Base-by-base conservation (phyloP, 257 asterid species). In the Plantago elongata region DNA sequence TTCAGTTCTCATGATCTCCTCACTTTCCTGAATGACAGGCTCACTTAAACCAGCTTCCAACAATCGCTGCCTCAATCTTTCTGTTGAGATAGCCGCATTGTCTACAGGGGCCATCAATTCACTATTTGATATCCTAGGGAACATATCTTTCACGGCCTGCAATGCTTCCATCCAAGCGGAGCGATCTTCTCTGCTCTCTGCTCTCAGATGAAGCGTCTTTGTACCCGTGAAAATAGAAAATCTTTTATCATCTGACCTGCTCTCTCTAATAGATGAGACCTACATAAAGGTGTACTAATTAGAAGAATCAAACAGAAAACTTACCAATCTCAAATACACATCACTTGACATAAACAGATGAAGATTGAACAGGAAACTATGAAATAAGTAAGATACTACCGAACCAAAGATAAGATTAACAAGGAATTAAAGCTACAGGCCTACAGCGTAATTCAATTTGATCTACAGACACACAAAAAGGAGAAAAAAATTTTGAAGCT, bases 201-300 rank as follows among this genome's bases (percentile, higher is more conserved):
- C 95, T 81, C 95, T 86, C 61, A 92, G 73, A 72, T 84, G 97
- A 69, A 92, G 84, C 75, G 81, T 86, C 83, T 89, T 92, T 34
- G 99, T 92, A 61, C 99, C 99, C 57, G 99, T 89, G 57, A 84
- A 89, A 51, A 92, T 81, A 46, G 97, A 89, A 81, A 89, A 92
- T 73, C 95, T 89, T 79, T 81, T 84, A 65, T 92, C 97, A 70
- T 92, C 99, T 45, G 99, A 87, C 65, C 82, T 74, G 69, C 95
- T 89, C 84, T 83, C 99, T 27, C 94, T 72, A 51, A 92, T 78
- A 13, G 99, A 81, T 34, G 99, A 85, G 66, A 92, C 99, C 99
- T 92, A 69, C 62, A 69, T 58, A 69, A 17, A 61, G 8, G 27
- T 22, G 27, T 22, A 72, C 69, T 61, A 72, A 46, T 57, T 69